phyloP scores from a whole-genome alignment of 352 stramenopile genomes.

The Pythium rishiriense region DNA sequence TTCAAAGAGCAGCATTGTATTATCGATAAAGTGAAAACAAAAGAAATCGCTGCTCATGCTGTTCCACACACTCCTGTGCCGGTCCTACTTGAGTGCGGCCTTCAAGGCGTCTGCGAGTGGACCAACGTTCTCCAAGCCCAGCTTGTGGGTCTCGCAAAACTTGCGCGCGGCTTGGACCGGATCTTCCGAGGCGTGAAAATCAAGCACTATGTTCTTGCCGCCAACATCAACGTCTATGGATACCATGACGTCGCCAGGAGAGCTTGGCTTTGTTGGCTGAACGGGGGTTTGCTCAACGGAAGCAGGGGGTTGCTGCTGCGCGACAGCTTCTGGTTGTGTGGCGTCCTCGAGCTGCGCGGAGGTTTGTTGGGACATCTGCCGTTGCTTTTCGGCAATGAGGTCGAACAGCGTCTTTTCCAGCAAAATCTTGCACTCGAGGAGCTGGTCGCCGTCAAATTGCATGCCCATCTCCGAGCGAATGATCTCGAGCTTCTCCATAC shows the following conservation, averaged over 20 bases:
- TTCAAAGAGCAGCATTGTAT: neutral
- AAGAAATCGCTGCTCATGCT: too few relatives aligned
- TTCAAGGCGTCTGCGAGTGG: slow-evolving; percentile 62
- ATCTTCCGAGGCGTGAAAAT: slow-evolving; percentile 57
- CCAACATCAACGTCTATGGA: slow-evolving; percentile 73
- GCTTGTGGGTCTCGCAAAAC: slow-evolving; percentile 58
- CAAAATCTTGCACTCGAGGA: slow-evolving; percentile 61
- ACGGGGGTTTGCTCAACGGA: slow-evolving; percentile 7
- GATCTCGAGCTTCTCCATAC: slow-evolving; percentile 66
- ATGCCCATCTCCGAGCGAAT: slow-evolving; percentile 49
- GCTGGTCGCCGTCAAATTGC: slow-evolving; percentile 58
- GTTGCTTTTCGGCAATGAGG: slow-evolving; percentile 26
- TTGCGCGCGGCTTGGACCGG: slow-evolving; percentile 38
- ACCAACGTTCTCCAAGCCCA: slow-evolving; percentile 60
- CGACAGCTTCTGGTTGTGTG: slow-evolving; percentile 1
- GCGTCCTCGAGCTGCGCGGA: slow-evolving; percentile 2
- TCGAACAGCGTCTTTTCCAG: slow-evolving; percentile 46
- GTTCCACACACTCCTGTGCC: too few relatives aligned
- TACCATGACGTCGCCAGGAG: slow-evolving; percentile 47
- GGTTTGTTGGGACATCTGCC: slow-evolving; percentile 30
- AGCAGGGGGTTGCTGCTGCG: neutral
- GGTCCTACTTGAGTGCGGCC: too few relatives aligned
- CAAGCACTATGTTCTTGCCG: slow-evolving; percentile 43
- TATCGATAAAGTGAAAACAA: neutral
- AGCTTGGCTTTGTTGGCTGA: slow-evolving; percentile 10